Evolutionary conservation across 169 alveolate genomes (phyloP).

Genomic region (Theileria equi): DNA sequence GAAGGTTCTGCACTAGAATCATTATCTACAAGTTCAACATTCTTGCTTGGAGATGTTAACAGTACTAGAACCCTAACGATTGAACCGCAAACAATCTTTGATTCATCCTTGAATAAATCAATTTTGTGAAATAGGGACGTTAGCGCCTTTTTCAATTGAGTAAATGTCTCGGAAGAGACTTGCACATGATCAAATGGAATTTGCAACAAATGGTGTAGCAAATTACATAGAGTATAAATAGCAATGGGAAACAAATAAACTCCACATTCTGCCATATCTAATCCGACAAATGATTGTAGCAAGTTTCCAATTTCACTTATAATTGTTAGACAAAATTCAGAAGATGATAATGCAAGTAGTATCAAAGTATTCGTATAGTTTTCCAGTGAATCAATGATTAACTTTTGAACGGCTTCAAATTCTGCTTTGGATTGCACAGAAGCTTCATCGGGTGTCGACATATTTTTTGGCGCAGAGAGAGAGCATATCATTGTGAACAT

Average conservation of each 20-base stretch:
- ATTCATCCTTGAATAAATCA: constrained; percentile 30
- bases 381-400: constrained; percentile 24
- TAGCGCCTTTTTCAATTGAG: constrained; percentile 32
- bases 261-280: constrained; percentile 25
- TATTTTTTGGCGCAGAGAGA: constrained; percentile 8
- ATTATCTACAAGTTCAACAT: constrained; percentile 26
- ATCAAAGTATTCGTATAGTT: constrained; percentile 34
- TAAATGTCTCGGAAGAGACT: constrained; percentile 14
- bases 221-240: constrained; percentile 34
- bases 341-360: constrained; percentile 16
- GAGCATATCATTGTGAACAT: constrained; percentile 33
- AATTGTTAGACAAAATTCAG: constrained; percentile 16
- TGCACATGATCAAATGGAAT: constrained; percentile 21
- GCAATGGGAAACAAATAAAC: constrained; percentile 23
- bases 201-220: constrained; percentile 48
- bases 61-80: constrained; percentile 38
- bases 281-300: constrained; percentile 15
- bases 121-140: constrained; percentile 8
- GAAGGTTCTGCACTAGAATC: constrained; percentile 1
- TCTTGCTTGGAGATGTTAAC: constrained; percentile 34
- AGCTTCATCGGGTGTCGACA: not conserved
- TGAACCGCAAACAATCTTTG: constrained; percentile 23
- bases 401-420: constrained; percentile 8
- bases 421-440: constrained; percentile 1
- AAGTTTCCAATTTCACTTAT: constrained; percentile 38